Conservation (phyloP, 2,329 filamentous ascomycete species). For the Cladosporium sp. region DNA sequence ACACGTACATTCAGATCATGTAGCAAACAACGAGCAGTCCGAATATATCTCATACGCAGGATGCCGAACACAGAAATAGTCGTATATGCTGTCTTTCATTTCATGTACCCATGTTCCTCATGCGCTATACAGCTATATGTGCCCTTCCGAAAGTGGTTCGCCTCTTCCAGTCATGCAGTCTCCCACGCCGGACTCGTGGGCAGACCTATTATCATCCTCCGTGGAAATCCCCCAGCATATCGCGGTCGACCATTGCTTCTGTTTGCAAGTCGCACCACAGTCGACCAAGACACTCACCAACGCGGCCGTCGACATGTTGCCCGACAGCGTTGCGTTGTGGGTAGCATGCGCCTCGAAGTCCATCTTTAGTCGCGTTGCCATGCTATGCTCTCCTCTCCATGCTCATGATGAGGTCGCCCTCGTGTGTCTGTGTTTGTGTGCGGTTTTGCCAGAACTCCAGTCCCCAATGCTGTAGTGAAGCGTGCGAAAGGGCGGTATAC, state of each 20-base stretch:
- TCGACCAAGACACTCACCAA: background rate
- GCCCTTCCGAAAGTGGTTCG: background rate
- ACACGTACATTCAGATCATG: background rate
- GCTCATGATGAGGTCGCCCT: background rate
- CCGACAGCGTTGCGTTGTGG: background rate
- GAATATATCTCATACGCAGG: too few relatives aligned
- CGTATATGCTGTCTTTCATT: background rate
- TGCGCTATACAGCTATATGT: conserved; percentile 11
- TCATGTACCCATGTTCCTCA: conserved; percentile 10
- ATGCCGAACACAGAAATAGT: background rate
- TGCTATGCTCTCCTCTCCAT: background rate
- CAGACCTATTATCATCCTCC: conserved; percentile 3
- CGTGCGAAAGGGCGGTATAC: background rate
- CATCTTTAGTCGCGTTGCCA: background rate
- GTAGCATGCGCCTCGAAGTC: background rate
- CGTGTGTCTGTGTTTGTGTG: background rate
- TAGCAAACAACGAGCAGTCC: background rate
- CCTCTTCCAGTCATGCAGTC: background rate
- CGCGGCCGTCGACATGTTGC: background rate
- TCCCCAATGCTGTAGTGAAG: background rate
- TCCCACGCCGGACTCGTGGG: background rate
- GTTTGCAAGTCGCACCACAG: background rate
- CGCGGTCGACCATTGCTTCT: background rate
- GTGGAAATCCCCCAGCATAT: background rate
- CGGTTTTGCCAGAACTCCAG: conserved; percentile 2